Evolutionary conservation across 495 filamentous ascomycete species (phyloP).

Genomic region (Hyaloscypha finlandica): DNA sequence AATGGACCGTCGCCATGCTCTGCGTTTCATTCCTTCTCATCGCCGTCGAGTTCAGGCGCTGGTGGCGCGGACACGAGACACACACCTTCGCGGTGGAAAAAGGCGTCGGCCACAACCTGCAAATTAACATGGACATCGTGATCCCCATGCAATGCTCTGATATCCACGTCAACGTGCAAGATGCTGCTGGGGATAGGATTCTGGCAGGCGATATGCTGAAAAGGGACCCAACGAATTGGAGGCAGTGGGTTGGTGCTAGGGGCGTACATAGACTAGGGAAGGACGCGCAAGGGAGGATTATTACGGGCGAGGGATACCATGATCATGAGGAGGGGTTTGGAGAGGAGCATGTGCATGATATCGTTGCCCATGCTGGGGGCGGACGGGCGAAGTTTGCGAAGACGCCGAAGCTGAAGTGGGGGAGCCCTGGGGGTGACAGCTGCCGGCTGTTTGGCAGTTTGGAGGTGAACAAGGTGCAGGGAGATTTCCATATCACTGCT

Average conservation of each 20-base stretch:
- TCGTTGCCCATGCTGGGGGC: conserved; percentile 57
- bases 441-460: conserved; percentile 90
- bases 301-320: conserved; percentile 55
- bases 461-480: conserved; percentile 93
- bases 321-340: conserved; percentile 59
- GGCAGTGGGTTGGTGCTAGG: conserved; percentile 73
- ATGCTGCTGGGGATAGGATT: conserved; percentile 89
- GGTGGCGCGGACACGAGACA: conserved; percentile 79
- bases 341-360: conserved; percentile 74
- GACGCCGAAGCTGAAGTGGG: conserved; percentile 66
- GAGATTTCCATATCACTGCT: conserved; percentile 98
- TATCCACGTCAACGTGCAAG: conserved; percentile 95
- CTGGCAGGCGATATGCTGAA: conserved; percentile 74
- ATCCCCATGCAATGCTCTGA: conserved; percentile 87
- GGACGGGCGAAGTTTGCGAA: conserved; percentile 62
- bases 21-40: conserved; percentile 70
- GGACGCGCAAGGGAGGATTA: conserved; percentile 45
- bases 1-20: conserved; percentile 87
- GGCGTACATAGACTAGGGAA: conserved; percentile 67
- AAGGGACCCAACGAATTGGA: conserved; percentile 78
- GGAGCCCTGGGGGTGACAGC: conserved; percentile 49
- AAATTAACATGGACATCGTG: conserved; percentile 95
- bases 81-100: conserved; percentile 96
- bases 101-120: conserved; percentile 79
- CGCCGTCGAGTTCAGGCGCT: conserved; percentile 74